Percentiles rank a stretch among this genome's conserved stretches.
phyloP scores from a whole-genome alignment of 2,329 filamentous ascomycete species.

The Botrytis sinoallii region DNA sequence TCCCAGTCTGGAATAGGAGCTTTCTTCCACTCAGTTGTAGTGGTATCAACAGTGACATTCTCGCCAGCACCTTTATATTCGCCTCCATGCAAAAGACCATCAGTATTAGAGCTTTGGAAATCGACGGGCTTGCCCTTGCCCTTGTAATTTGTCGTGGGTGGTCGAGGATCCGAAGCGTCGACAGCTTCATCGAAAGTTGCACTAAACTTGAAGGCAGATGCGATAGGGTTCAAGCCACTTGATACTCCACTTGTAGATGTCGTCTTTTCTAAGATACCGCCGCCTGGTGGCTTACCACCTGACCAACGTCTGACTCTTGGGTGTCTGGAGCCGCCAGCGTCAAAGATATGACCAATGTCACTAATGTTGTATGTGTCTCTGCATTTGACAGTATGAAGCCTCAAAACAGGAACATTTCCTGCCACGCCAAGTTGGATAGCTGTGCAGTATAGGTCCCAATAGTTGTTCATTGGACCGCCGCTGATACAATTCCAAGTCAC shows the following conservation, averaged over 20 bases:
- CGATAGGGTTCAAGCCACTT: not conserved
- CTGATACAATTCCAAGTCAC: slow-evolving; percentile 12
- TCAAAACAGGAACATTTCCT: slow-evolving; percentile 13
- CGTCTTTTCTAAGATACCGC: not conserved
- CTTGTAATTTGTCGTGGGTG: not conserved
- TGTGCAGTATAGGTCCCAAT: slow-evolving; percentile 9
- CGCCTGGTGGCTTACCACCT: slow-evolving; percentile 14
- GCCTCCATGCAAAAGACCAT: not conserved
- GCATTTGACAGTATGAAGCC: slow-evolving; percentile 13
- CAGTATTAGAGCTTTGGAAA: not conserved
- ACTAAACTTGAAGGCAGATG: slow-evolving; percentile 3
- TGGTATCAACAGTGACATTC: not conserved
- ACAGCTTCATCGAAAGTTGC: not conserved
- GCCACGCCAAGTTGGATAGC: slow-evolving; percentile 9
- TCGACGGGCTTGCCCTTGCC: not conserved
- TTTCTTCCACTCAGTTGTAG: not conserved
- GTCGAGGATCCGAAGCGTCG: not conserved
- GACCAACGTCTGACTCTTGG: slow-evolving; percentile 6
- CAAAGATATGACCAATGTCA: slow-evolving; percentile 9
- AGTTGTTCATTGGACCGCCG: slow-evolving; percentile 9
- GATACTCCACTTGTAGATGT: not conserved
- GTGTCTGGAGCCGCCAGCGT: not conserved
- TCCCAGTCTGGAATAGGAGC: slow-evolving; percentile 13
- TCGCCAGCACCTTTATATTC: not conserved
- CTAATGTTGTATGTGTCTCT: not conserved